phyloP scores from a whole-genome alignment of 352 stramenopile genomes.

The Hyaloperonospora brassicae region DNA sequence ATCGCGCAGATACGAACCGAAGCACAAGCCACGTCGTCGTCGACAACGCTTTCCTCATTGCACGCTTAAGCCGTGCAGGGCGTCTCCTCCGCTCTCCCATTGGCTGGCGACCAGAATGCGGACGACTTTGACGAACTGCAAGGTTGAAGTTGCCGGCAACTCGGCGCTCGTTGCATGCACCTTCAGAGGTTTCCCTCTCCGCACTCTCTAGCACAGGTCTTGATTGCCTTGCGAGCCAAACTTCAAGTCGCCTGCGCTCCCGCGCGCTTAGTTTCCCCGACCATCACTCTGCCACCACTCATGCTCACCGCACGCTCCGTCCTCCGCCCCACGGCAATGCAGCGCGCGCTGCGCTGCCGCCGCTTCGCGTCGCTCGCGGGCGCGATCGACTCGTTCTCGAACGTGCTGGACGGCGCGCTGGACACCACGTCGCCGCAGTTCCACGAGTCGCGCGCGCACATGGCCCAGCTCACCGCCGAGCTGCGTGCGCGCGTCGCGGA shows the following conservation, averaged over 20 bases:
- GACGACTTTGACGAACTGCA: too few species aligned
- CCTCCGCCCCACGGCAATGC: slow-evolving; percentile 1
- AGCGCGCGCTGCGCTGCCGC: slow-evolving; percentile 4
- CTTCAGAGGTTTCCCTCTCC: too few species aligned
- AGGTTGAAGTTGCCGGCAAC: too few species aligned
- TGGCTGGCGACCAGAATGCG: too few species aligned
- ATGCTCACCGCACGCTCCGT: slow-evolving; percentile 6
- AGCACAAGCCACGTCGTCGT: too few species aligned
- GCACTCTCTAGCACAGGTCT: too few species aligned
- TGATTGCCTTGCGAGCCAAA: too few species aligned
- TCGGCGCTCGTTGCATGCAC: too few species aligned
- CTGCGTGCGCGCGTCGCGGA: slow-evolving; percentile 35
- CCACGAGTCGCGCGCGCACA: slow-evolving; percentile 46
- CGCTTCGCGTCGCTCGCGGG: slow-evolving; percentile 37
- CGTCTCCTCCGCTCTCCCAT: too few species aligned
- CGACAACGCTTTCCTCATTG: too few species aligned
- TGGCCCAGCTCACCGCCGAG: slow-evolving; percentile 45
- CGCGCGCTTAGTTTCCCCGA: background rate
- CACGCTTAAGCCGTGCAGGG: too few species aligned
- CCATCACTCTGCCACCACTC: slow-evolving; percentile 7
- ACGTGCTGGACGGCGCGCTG: slow-evolving; percentile 56
- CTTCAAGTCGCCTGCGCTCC: too few species aligned
- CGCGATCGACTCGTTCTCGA: slow-evolving; percentile 29
- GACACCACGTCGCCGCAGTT: slow-evolving; percentile 56
- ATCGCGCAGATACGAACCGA: slow-evolving; percentile 27